Evolutionary conservation across 2,329 filamentous ascomycete genomes (phyloP).

Genomic region (Phoma sp.): DNA sequence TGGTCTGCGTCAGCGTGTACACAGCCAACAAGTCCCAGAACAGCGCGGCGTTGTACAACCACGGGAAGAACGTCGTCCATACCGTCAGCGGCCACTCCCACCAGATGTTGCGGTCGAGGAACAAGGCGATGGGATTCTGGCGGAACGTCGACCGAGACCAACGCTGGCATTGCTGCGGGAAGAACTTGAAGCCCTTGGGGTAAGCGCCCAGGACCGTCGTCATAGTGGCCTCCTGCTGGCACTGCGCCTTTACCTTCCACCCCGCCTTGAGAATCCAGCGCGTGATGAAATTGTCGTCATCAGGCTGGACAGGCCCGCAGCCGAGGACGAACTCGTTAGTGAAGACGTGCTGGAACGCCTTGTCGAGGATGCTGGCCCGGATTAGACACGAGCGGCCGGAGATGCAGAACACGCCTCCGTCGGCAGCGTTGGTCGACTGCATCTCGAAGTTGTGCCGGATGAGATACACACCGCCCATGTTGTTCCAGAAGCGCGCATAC

Average conservation of each 20-base stretch:
- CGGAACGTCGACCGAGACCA: constrained; percentile 36
- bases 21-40: constrained; percentile 30
- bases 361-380: constrained; percentile 31
- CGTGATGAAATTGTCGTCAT: constrained; percentile 57
- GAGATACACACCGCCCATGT: constrained; percentile 34
- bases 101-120: constrained; percentile 31
- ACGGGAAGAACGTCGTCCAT: constrained; percentile 33
- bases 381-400: constrained; percentile 41
- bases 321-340: constrained; percentile 29
- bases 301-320: constrained; percentile 31
- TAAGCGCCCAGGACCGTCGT: constrained; percentile 53
- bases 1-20: constrained; percentile 13
- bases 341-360: constrained; percentile 28
- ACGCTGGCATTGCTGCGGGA: constrained; percentile 29
- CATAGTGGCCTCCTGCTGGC: constrained; percentile 55
- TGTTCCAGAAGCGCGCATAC: constrained; percentile 29
- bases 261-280: constrained; percentile 56
- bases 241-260: constrained; percentile 61
- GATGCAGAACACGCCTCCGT: constrained; percentile 42
- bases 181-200: constrained; percentile 25
- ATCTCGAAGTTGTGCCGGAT: constrained; percentile 46
- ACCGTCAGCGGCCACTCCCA: constrained; percentile 31
- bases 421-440: constrained; percentile 35
- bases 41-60: constrained; percentile 34
- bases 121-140: constrained; percentile 30